phyloP scores from a whole-genome alignment of 345 rosid species.

The Brassica nigra region DNA sequence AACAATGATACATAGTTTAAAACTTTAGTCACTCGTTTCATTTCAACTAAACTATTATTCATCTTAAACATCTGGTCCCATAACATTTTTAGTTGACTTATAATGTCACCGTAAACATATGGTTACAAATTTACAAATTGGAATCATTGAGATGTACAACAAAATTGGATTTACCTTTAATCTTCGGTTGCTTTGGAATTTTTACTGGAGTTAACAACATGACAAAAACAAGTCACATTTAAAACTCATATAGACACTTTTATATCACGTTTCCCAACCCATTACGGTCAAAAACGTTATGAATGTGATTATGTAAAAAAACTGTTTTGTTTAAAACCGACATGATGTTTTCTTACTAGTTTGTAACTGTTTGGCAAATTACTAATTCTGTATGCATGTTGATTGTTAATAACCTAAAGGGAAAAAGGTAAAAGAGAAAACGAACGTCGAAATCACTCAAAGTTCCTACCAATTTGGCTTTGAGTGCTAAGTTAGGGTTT shows the following conservation, averaged over 20 bases:
- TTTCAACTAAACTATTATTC: neutral
- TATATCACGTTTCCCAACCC: constrained; percentile 18
- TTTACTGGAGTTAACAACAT: neutral
- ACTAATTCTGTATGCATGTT: neutral
- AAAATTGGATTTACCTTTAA: neutral
- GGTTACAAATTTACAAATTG: neutral
- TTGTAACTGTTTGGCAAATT: neutral
- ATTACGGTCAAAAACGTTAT: constrained; percentile 8
- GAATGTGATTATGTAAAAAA: constrained; percentile 28
- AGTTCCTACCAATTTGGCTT: constrained; percentile 34
- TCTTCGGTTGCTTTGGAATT: neutral
- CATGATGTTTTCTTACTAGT: neutral
- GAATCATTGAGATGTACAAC: neutral
- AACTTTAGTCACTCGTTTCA: neutral
- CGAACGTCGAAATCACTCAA: constrained; percentile 44
- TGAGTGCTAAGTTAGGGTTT: constrained; percentile 40
- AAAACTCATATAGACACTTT: neutral
- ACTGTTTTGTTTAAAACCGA: neutral
- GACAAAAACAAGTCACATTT: constrained; percentile 3
- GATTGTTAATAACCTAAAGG: neutral
- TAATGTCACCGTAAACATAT: too few species aligned
- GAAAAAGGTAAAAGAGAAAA: neutral
- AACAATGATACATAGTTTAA: neutral
- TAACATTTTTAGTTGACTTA: neutral
- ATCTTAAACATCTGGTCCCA: neutral